Conservation (phyloP, 2,329 filamentous ascomycete species). For the Tolypocladium amazonense region DNA sequence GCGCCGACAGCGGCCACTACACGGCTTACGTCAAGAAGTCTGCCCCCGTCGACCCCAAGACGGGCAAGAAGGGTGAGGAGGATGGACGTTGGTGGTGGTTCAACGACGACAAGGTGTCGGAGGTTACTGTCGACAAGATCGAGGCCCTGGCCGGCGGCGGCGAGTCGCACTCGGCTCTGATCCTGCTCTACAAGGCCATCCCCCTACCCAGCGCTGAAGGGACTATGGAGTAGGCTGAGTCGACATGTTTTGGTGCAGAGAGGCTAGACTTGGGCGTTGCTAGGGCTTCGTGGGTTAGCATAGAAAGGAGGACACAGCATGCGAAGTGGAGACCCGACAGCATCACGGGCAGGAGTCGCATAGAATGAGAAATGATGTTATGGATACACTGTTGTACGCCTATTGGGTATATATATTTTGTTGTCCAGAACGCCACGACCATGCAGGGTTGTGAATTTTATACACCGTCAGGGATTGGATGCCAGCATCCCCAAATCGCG, state of each 20-base stretch:
- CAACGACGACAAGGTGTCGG: constrained; percentile 94
- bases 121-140: constrained; percentile 87
- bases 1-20: constrained; percentile 95
- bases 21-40: constrained; percentile 96
- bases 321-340: background rate
- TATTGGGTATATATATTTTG: constrained; percentile 1
- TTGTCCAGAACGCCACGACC: constrained; percentile 3
- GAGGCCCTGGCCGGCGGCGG: constrained; percentile 82
- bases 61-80: constrained; percentile 68
- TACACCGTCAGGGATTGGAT: background rate
- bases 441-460: background rate
- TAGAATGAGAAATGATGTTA: background rate
- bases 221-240: constrained; percentile 12
- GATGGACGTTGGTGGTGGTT: constrained; percentile 99
- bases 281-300: background rate
- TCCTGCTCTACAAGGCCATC: constrained; percentile 68
- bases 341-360: background rate
- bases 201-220: constrained; percentile 51
- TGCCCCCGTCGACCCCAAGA: constrained; percentile 58
- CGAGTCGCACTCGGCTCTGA: constrained; percentile 73
- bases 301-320: background rate
- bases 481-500: background rate
- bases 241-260: background rate
- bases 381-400: background rate
- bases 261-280: background rate